Evolutionary conservation across 192 early-diverging fungal genomes (phyloP).

Genomic region (Entomortierella chlamydospora): DNA sequence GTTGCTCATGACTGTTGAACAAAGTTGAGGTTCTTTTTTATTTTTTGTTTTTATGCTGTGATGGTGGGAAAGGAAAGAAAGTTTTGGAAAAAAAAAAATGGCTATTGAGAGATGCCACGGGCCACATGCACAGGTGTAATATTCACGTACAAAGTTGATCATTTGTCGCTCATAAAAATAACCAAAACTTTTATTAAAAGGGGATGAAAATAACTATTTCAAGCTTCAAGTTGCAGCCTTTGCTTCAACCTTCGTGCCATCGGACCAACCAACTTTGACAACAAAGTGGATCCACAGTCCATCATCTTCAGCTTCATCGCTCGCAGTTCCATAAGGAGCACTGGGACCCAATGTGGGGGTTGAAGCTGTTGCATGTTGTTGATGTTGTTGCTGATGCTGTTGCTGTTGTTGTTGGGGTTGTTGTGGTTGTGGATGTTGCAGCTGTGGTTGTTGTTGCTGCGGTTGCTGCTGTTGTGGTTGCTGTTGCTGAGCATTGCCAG

Average conservation of each 20-base stretch:
- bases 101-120: too few species aligned
- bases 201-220: too few species aligned
- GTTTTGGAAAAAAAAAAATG: slow-evolving; percentile 20
- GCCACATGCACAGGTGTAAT: too few species aligned
- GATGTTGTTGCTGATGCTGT: slow-evolving; percentile 9
- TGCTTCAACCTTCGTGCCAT: slow-evolving; percentile 2
- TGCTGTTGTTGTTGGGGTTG: slow-evolving; percentile 16
- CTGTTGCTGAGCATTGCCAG: neutral
- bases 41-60: too few species aligned
- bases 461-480: neutral
- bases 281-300: slow-evolving; percentile 55
- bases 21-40: too few species aligned
- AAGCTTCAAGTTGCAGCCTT: slow-evolving; percentile 1
- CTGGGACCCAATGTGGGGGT: neutral
- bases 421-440: slow-evolving; percentile 12
- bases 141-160: too few species aligned
- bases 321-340: neutral
- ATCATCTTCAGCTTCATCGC: slow-evolving; percentile 39
- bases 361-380: neutral
- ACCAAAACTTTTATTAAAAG: too few species aligned
- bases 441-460: slow-evolving; percentile 20
- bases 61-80: neutral
- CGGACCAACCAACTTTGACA: slow-evolving; percentile 51
- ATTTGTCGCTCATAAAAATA: too few species aligned
- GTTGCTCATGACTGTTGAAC: too few species aligned